Evolutionary conservation across 2,329 filamentous ascomycete genomes (phyloP), one percentile per base, ranked within the genome.

Genomic region (Aspergillus novoparasiticus): DNA sequence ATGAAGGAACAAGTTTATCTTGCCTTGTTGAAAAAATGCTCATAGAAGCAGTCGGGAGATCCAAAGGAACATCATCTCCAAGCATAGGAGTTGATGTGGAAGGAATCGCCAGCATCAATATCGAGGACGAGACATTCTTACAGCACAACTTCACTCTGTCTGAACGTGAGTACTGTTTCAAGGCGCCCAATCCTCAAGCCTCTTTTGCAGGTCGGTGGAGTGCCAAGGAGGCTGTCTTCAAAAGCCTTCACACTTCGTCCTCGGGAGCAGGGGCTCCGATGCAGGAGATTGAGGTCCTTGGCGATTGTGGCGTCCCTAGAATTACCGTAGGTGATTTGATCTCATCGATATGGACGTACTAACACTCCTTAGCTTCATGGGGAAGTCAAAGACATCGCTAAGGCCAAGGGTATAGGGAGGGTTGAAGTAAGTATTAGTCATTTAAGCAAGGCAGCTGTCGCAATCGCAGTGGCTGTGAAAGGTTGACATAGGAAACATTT

Each of bases 91-190:
- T 69, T 9, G 66, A 69, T 34, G 46, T 67, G 3, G 95, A 98
- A 82, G 90, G 91, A 66, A 89, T 99, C 57, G 83, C 87, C 45
- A 89, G 92, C 43, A 88, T 99, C 81, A 96, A 96, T 81, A 91
- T 97, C 66, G 88, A 93, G 50, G 98, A 97, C 72, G 90, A 94
- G 43, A 96, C 91, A 0, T 99, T 99, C 75, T 80, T 99, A 50
- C 88, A 94, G 80, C 91, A 95, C 71, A 99, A 99, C 82, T 99
- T 98, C 80, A 98, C 95, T 0, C 79, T 83, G 16, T 82, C 85
- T 50, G 95, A 99, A 81, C 90, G 93, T 70, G 85, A 86, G 28
- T 97, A 98, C 83, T 99, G 95, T 83, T 85, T 85, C 65, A 87
- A 89, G 73, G 89, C 92, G 14, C 82, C 93, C 3, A 89, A 87